Conservation (phyloP, 1,139 yeast species). For the Protomyces inouyei region DNA sequence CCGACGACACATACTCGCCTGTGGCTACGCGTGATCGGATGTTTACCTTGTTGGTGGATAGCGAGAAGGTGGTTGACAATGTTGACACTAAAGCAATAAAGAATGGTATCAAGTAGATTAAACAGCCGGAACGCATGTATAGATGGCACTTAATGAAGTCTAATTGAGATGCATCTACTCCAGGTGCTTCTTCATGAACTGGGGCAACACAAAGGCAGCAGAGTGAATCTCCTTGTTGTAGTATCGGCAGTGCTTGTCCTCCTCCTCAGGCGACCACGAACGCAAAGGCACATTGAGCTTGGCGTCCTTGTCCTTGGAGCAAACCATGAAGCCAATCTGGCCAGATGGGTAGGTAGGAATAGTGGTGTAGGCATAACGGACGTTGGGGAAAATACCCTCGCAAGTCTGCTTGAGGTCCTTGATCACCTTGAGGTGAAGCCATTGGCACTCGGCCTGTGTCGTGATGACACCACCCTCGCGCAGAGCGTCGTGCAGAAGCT, state of each 20-base stretch:
- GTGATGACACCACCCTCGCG: constrained; percentile 72
- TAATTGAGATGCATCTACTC: constrained; percentile 28
- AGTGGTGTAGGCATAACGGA: constrained; percentile 59
- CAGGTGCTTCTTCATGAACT: constrained; percentile 60
- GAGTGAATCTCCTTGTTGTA: constrained; percentile 68
- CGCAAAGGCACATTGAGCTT: constrained; percentile 57
- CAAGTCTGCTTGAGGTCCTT: constrained; percentile 58
- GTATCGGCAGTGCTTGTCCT: constrained; percentile 57
- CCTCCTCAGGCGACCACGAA: constrained; percentile 47
- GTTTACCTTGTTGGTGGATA: constrained; percentile 8
- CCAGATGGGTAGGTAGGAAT: constrained; percentile 92
- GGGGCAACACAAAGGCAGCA: constrained; percentile 80
- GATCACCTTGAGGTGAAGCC: constrained; percentile 75
- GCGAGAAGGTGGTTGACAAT: background rate
- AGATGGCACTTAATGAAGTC: background rate
- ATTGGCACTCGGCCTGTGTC: constrained; percentile 85
- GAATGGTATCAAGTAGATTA: background rate
- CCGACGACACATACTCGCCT: constrained; percentile 46
- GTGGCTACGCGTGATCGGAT: background rate
- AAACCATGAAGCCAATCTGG: constrained; percentile 81
- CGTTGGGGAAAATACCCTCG: constrained; percentile 66
- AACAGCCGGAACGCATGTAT: background rate
- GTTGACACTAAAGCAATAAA: background rate
- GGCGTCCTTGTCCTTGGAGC: constrained; percentile 56
- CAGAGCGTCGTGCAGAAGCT: constrained; percentile 63